These are phyloP conservation scores for Monosporascus sp. DNA, from an alignment of 2,329 filamentous ascomycete genomes.

Conservation along the genomic window DNA sequence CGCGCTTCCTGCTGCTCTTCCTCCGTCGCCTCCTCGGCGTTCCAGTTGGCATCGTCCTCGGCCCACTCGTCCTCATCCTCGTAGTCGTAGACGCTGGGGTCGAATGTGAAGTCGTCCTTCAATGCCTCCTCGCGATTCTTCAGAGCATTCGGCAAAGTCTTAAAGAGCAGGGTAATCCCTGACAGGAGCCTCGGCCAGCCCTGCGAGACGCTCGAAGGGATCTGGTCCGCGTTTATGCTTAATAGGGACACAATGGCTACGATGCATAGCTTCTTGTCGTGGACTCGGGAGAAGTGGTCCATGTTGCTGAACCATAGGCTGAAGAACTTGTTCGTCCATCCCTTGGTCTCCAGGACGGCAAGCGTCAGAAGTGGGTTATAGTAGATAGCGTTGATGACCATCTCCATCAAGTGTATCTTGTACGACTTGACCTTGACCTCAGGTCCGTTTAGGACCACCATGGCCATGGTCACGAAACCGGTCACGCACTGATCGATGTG, in stretches of 20 bases:
- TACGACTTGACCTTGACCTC: conserved; percentile 89
- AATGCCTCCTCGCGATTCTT: conserved; percentile 91
- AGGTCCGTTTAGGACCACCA: conserved; percentile 69
- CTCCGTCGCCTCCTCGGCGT: conserved; percentile 64
- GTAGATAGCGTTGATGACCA: conserved; percentile 97
- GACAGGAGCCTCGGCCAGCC: conserved; percentile 89
- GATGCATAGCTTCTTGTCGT: conserved; percentile 98
- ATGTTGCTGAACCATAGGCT: conserved; percentile 97
- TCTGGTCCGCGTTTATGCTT: conserved; percentile 70
- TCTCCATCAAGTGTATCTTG: conserved; percentile 94
- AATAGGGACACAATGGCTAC: conserved; percentile 86
- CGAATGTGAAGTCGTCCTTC: conserved; percentile 76
- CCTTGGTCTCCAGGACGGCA: conserved; percentile 81
- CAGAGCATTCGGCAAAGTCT: conserved; percentile 78
- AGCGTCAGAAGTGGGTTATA: conserved; percentile 88
- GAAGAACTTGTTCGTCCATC: conserved; percentile 99
- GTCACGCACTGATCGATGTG: conserved; percentile 84
- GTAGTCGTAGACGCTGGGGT: conserved; percentile 53
- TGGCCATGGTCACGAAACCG: conserved; percentile 83
- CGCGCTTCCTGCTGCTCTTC: conserved; percentile 64
- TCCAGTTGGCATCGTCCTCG: conserved; percentile 78
- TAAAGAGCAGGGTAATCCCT: conserved; percentile 87
- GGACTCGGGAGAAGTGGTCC: conserved; percentile 84
- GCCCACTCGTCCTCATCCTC: conserved; percentile 77
- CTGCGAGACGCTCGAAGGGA: conserved; percentile 87